Percentiles rank a stretch among this genome's conserved stretches.
Evolutionary conservation across 495 filamentous ascomycete genomes (phyloP).

Genomic region (Annulohypoxylon maeteangense): DNA sequence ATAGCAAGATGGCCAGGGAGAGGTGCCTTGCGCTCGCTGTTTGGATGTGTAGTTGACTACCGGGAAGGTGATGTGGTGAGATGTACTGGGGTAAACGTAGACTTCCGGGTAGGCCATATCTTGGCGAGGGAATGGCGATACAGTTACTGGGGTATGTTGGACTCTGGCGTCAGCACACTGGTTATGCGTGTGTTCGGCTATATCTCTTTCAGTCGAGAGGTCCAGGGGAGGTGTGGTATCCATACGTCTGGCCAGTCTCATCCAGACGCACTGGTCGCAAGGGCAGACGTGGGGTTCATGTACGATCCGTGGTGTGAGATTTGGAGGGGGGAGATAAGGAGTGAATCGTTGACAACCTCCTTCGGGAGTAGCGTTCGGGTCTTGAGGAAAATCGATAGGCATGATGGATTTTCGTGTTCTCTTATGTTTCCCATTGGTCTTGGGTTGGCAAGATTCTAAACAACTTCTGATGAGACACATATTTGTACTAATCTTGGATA

Average conservation of each 20-base stretch:
- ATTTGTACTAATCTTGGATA: constrained; percentile 9
- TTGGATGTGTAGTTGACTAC: constrained; percentile 41
- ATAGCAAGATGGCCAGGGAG: constrained; percentile 23
- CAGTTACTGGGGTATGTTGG: background rate
- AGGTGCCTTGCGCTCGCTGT: background rate
- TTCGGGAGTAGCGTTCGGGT: background rate
- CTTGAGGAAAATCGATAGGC: background rate
- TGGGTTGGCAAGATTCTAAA: background rate
- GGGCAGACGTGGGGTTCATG: constrained; percentile 6
- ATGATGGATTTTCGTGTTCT: constrained; percentile 6
- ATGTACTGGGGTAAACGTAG: constrained; percentile 36
- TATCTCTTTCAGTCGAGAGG: background rate
- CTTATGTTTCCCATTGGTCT: background rate
- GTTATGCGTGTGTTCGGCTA: background rate
- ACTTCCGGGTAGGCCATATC: constrained; percentile 23
- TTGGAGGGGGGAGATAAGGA: background rate
- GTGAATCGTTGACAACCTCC: background rate
- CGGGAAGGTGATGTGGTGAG: constrained; percentile 37
- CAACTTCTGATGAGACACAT: constrained; percentile 16
- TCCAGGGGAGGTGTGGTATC: background rate
- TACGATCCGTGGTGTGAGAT: background rate
- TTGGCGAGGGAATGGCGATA: background rate
- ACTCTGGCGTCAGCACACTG: background rate
- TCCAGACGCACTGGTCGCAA: constrained; percentile 13
- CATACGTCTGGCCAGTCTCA: background rate